phyloP scores from a whole-genome alignment of 768 basidiomycete species.

The Tricholoma hemisulphureum region DNA sequence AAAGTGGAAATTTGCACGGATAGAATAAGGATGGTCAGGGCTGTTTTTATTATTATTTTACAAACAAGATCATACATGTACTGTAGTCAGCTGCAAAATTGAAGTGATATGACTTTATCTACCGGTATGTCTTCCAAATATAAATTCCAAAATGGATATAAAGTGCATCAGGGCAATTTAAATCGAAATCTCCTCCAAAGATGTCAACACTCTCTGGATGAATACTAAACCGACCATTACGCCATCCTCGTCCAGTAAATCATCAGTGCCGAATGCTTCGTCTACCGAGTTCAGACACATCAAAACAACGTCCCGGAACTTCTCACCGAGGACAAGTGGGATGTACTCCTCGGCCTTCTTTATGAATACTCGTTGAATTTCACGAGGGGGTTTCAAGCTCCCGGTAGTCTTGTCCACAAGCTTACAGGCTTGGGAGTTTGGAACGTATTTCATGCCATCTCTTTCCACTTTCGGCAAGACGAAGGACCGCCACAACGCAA shows the following conservation, averaged over 20 bases:
- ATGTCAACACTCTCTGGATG: slow-evolving; percentile 2
- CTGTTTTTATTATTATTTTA: neutral
- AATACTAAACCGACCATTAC: slow-evolving; percentile 6
- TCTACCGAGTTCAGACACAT: slow-evolving; percentile 3
- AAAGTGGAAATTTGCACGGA: neutral
- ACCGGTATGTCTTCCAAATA: neutral
- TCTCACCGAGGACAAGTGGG: slow-evolving; percentile 4
- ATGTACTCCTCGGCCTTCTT: slow-evolving; percentile 6
- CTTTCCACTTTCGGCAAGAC: neutral
- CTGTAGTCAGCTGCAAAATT: neutral
- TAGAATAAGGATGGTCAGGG: neutral
- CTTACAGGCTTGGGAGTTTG: slow-evolving; percentile 1
- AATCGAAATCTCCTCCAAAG: slow-evolving; percentile 4
- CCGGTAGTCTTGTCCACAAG: neutral
- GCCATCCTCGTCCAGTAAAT: slow-evolving; percentile 3
- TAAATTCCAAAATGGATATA: neutral
- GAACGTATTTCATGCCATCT: neutral
- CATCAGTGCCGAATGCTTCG: neutral
- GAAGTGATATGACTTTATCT: neutral
- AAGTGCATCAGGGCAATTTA: neutral
- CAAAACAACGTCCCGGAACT: slow-evolving; percentile 3
- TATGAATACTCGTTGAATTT: neutral
- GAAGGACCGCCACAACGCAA: slow-evolving; percentile 3
- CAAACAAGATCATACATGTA: neutral
- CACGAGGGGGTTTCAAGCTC: neutral